Evolutionary conservation across 495 filamentous ascomycete species (phyloP).

Genomic region (Penicillium cinerascens): DNA sequence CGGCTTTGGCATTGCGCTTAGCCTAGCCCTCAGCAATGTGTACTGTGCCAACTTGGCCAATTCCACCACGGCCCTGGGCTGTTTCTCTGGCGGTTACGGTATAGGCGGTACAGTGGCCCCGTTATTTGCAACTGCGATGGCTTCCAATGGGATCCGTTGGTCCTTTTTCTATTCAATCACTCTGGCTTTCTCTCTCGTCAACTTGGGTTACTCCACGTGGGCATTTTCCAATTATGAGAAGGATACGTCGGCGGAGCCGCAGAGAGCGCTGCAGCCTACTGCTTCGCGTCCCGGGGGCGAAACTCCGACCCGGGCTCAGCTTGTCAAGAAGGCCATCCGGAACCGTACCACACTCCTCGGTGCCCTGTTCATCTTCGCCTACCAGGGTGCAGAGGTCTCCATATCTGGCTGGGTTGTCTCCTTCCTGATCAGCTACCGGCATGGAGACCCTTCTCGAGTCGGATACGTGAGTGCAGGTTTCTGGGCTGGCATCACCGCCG

Average conservation of each 20-base stretch:
- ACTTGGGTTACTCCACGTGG: constrained; percentile 49
- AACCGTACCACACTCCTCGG: constrained; percentile 63
- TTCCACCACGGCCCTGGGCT: constrained; percentile 57
- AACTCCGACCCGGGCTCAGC: constrained; percentile 70
- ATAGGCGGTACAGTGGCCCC: constrained; percentile 68
- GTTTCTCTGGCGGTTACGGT: constrained; percentile 68
- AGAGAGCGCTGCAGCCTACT: constrained; percentile 31
- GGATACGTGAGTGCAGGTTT: constrained; percentile 83
- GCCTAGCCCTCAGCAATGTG: constrained; percentile 68
- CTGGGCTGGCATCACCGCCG: constrained; percentile 74
- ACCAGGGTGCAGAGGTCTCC: constrained; percentile 75
- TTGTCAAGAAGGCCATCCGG: constrained; percentile 48
- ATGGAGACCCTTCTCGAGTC: constrained; percentile 61
- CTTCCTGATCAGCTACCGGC: constrained; percentile 67
- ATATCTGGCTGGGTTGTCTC: constrained; percentile 81
- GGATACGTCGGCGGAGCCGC: constrained; percentile 38
- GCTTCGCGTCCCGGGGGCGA: constrained; percentile 24
- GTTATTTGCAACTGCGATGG: constrained; percentile 63
- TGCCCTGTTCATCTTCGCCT: constrained; percentile 75
- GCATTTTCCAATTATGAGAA: constrained; percentile 53
- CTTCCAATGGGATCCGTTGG: constrained; percentile 32
- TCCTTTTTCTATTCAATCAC: constrained; percentile 30
- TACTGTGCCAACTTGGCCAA: constrained; percentile 69
- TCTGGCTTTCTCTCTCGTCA: constrained; percentile 41
- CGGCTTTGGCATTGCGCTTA: constrained; percentile 64